Evolutionary conservation across 208 protist genomes (phyloP).

Genomic region (Balamuthia mandrillaris): DNA sequence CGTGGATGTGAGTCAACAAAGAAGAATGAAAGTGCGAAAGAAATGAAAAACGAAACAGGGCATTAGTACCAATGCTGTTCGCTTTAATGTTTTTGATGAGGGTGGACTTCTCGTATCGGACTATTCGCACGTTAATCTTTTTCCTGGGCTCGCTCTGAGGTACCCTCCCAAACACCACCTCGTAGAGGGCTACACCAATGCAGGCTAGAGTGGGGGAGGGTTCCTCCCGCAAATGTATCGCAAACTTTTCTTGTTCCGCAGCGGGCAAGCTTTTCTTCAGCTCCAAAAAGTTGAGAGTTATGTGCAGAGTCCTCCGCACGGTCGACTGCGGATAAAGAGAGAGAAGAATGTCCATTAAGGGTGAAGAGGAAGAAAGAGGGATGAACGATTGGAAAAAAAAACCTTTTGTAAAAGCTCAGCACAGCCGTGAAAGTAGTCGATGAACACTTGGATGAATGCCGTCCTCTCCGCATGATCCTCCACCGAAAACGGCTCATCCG

Average conservation of each 20-base stretch:
- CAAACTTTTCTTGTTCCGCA: background rate
- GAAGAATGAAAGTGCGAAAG: background rate
- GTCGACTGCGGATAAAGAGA: too few relatives aligned
- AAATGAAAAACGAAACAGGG: background rate
- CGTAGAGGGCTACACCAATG: background rate
- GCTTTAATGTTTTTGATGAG: conserved; percentile 40
- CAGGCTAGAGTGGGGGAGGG: background rate
- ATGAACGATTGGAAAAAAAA: too few relatives aligned
- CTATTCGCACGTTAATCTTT: conserved; percentile 27
- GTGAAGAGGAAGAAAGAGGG: too few relatives aligned
- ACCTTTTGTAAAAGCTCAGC: background rate
- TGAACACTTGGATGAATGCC: background rate
- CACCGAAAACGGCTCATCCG: background rate
- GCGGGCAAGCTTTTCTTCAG: background rate
- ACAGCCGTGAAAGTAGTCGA: background rate
- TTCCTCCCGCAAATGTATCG: background rate
- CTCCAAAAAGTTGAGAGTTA: background rate
- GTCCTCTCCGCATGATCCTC: background rate
- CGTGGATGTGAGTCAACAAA: background rate
- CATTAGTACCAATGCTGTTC: conserved; percentile 24
- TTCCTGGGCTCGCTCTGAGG: too few relatives aligned
- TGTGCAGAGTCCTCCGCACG: background rate
- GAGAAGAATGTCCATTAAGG: too few relatives aligned
- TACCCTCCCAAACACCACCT: too few relatives aligned
- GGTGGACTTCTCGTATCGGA: background rate